These are phyloP conservation scores for Boletus vermiculosoides DNA, from an alignment of 768 basidiomycete genomes.

Conservation along the genomic window DNA sequence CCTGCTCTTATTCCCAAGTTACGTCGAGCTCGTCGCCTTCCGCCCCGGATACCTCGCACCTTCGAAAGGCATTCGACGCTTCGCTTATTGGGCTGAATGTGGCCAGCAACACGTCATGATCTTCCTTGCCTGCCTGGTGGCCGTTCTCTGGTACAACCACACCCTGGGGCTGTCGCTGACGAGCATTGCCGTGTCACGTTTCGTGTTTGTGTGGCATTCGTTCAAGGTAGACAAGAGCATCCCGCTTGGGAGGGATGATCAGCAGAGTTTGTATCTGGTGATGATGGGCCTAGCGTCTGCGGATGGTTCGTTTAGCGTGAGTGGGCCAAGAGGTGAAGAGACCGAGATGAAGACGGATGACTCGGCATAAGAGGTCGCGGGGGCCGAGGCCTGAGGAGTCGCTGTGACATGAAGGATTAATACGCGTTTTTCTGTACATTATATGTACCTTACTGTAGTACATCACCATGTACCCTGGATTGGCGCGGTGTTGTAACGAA, in stretches of 20 bases:
- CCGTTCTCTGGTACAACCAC: conserved; percentile 19
- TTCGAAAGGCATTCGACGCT: conserved; percentile 35
- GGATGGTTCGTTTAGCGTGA: conserved; percentile 1
- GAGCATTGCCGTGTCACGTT: conserved; percentile 18
- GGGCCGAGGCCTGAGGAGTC: too few species aligned
- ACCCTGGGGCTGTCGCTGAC: conserved; percentile 22
- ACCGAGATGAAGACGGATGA: neutral
- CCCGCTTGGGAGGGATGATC: conserved; percentile 33
- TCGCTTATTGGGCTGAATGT: conserved; percentile 38
- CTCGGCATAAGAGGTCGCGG: neutral
- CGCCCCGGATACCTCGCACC: conserved; percentile 29
- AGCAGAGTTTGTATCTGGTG: conserved; percentile 36
- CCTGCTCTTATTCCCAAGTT: conserved; percentile 30
- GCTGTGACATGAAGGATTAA: neutral
- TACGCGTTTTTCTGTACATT: neutral
- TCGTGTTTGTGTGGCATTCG: conserved; percentile 28
- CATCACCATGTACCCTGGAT: neutral
- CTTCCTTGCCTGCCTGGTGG: conserved; percentile 27
- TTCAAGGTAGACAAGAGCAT: conserved; percentile 25
- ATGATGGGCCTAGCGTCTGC: conserved; percentile 17
- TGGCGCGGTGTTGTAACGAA: neutral
- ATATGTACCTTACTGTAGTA: neutral
- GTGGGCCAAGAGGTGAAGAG: neutral
- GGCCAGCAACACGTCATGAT: conserved; percentile 35
- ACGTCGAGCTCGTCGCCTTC: conserved; percentile 31